phyloP scores from a whole-genome alignment of 179 eudicot genomes.

The Beta lomatogona region DNA sequence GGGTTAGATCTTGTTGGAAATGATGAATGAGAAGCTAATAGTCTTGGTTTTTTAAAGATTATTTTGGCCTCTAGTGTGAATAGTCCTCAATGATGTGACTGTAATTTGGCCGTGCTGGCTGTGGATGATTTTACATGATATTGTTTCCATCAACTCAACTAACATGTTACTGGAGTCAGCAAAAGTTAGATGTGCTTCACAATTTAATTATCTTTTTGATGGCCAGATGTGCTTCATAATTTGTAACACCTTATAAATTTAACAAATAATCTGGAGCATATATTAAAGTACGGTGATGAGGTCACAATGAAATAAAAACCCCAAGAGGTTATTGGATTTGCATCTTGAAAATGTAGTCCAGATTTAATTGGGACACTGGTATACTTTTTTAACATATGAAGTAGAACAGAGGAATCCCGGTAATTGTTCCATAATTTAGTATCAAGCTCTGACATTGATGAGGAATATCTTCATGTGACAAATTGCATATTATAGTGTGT shows the following conservation, averaged over 20 bases:
- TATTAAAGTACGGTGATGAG: neutral
- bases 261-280: neutral
- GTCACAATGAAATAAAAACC: neutral
- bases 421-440: neutral
- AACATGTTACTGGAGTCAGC: too few species aligned
- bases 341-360: neutral
- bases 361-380: neutral
- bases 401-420: neutral
- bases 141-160: neutral
- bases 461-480: neutral
- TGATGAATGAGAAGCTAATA: neutral
- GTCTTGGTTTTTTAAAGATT: neutral
- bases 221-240: neutral
- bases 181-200: neutral
- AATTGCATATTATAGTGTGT: neutral
- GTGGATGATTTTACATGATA: neutral
- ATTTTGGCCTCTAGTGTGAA: neutral
- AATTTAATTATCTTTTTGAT: too few species aligned
- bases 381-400: too few species aligned
- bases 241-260: neutral
- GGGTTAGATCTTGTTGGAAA: neutral
- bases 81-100: neutral
- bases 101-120: neutral
- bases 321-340: neutral
- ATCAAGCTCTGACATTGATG: neutral